Evolutionary conservation across 1,284 basidiomycete genomes (phyloP).

Genomic region (Apiotrichum veenhuisii): DNA sequence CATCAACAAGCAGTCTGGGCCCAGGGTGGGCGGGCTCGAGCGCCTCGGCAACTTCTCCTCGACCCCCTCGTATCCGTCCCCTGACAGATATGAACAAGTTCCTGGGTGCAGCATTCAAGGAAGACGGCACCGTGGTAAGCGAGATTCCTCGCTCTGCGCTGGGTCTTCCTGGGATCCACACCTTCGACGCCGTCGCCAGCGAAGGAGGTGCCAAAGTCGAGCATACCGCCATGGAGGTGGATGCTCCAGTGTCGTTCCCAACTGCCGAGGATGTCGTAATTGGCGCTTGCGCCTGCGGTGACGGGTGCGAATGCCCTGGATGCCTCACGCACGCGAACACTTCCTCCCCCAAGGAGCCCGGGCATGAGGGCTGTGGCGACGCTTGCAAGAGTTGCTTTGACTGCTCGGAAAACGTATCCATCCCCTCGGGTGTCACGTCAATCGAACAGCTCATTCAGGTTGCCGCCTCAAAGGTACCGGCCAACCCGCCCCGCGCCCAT

Average conservation of each 20-base stretch:
- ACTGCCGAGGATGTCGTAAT: conserved; percentile 43
- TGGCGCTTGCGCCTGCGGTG: conserved; percentile 48
- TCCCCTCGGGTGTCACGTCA: conserved; percentile 46
- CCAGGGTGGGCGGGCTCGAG: background rate
- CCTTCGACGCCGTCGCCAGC: conserved; percentile 36
- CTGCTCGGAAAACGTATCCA: conserved; percentile 40
- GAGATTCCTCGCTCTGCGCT: conserved; percentile 40
- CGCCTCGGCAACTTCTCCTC: conserved; percentile 7
- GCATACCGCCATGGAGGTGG: conserved; percentile 33
- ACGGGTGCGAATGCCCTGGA: conserved; percentile 47
- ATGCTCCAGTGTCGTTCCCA: conserved; percentile 38
- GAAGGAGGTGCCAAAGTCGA: conserved; percentile 35
- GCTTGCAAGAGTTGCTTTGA: conserved; percentile 41
- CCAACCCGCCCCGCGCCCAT: conserved; percentile 15
- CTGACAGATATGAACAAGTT: conserved; percentile 40
- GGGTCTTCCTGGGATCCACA: conserved; percentile 41
- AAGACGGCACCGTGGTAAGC: conserved; percentile 33
- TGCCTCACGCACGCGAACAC: conserved; percentile 43
- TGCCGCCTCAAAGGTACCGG: conserved; percentile 44
- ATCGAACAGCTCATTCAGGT: conserved; percentile 46
- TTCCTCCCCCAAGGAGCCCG: conserved; percentile 14
- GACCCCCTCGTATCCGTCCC: conserved; percentile 26
- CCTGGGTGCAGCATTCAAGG: conserved; percentile 40
- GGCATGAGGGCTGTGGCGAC: conserved; percentile 32
- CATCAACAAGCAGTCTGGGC: conserved; percentile 7